Percentiles rank a stretch among this genome's conserved stretches.
Evolutionary conservation across 108 stramenopile species (phyloP).

Genomic region (Cylindrotheca closterium): DNA sequence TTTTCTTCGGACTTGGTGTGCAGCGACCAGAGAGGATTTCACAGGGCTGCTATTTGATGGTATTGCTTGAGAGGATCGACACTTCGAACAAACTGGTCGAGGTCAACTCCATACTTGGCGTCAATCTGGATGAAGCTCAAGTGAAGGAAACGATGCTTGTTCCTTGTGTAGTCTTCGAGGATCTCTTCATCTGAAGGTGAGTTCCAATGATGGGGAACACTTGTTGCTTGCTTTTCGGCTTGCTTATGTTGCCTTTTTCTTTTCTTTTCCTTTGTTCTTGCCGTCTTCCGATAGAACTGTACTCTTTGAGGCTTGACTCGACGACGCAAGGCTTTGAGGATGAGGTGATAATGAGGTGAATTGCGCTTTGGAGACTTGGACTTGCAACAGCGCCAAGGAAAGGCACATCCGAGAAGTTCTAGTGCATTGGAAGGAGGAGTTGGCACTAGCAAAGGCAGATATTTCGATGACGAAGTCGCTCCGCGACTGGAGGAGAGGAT

Average conservation of each 20-base stretch:
- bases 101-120: background rate
- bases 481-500: too few relatives aligned
- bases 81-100: background rate
- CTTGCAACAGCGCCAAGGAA: background rate
- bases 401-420: background rate
- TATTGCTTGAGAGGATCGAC: background rate
- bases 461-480: too few relatives aligned
- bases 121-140: background rate
- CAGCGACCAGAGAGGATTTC: background rate
- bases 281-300: too few relatives aligned
- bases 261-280: too few relatives aligned
- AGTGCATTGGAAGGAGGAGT: background rate
- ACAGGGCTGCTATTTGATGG: background rate
- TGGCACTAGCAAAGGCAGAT: too few relatives aligned
- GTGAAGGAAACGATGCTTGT: constrained; percentile 1
- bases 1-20: too few relatives aligned
- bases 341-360: background rate
- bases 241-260: background rate
- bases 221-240: background rate
- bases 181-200: background rate
- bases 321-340: background rate
- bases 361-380: background rate
- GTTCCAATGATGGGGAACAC: background rate
- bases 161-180: background rate
- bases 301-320: background rate